These are phyloP conservation scores for Physcomitrellopsis africana DNA, from an alignment of 225 moss, liverwort and hornwort genomes.

Conservation along the genomic window DNA sequence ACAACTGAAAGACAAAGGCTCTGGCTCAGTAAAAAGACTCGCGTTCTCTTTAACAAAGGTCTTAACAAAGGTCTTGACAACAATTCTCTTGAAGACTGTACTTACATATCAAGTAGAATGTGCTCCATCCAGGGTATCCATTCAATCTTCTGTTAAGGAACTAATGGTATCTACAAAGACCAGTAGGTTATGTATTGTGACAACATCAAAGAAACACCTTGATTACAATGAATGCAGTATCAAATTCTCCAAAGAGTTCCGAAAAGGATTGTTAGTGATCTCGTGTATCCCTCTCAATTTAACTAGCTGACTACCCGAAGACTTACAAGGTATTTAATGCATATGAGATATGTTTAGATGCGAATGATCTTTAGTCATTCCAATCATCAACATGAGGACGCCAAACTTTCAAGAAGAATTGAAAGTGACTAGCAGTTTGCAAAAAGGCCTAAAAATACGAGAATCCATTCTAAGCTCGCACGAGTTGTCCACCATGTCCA, in stretches of 20 bases:
- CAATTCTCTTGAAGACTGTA: constrained; percentile 25
- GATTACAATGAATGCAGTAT: constrained; percentile 4
- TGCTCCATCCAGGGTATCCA: not conserved
- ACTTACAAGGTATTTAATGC: constrained; percentile 12
- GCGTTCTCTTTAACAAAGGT: not conserved
- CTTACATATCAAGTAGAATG: constrained; percentile 23
- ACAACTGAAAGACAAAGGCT: constrained; percentile 3
- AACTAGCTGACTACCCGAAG: constrained; percentile 15
- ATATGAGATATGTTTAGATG: constrained; percentile 11
- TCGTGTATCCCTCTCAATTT: not conserved
- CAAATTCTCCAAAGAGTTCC: constrained; percentile 18
- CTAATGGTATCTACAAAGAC: constrained; percentile 13
- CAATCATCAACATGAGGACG: constrained; percentile 5
- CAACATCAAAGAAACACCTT: constrained; percentile 8
- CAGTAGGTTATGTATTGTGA: constrained; percentile 7
- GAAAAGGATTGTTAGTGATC: too few species aligned
- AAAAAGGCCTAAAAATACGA: constrained; percentile 10
- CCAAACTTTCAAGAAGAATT: constrained; percentile 17
- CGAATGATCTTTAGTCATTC: constrained; percentile 3
- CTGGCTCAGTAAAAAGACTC: constrained; percentile 11
- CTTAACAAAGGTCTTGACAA: constrained; percentile 4
- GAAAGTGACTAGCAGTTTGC: constrained; percentile 18
- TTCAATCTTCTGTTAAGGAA: constrained; percentile 20
- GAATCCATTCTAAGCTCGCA: constrained; percentile 38
- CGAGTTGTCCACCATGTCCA: constrained; percentile 53